phyloP scores from a whole-genome alignment of 1,139 yeast genomes.

The Meyerozyma carpophila region DNA sequence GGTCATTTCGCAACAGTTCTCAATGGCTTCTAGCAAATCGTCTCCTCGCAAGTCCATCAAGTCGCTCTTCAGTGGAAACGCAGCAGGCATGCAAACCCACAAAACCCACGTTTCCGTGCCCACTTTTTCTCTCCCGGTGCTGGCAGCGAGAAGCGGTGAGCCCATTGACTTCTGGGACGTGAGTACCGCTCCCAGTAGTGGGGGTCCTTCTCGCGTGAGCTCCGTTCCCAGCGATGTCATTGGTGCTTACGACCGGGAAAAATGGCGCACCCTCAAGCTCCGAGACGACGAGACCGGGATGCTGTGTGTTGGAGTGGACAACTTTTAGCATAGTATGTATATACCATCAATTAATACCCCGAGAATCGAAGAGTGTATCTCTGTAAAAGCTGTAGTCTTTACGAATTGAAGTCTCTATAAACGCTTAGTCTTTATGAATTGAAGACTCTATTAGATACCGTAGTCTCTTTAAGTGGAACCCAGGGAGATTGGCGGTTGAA shows the following conservation, averaged over 20 bases:
- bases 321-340: too few relatives aligned
- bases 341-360: background rate
- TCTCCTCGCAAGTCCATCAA: slow-evolving; percentile 28
- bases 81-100: slow-evolving; percentile 1
- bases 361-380: background rate
- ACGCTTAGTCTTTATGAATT: too few relatives aligned
- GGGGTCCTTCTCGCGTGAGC: slow-evolving; percentile 5
- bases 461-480: too few relatives aligned
- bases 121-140: background rate
- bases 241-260: slow-evolving; percentile 62
- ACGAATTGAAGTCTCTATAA: too few relatives aligned
- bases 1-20: slow-evolving; percentile 24
- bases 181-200: slow-evolving; percentile 18
- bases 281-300: background rate
- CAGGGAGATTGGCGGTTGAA: too few relatives aligned
- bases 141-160: slow-evolving; percentile 6
- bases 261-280: slow-evolving; percentile 49
- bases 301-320: too few relatives aligned
- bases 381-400: too few relatives aligned
- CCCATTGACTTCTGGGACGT: slow-evolving; percentile 31
- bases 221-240: slow-evolving; percentile 55
- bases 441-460: too few relatives aligned
- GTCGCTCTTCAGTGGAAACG: slow-evolving; percentile 12
- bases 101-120: background rate
- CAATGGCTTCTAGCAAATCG: slow-evolving; percentile 23